Evolutionary conservation across 768 basidiomycete species (phyloP).

Genomic region (Sarcomyxa edulis): DNA sequence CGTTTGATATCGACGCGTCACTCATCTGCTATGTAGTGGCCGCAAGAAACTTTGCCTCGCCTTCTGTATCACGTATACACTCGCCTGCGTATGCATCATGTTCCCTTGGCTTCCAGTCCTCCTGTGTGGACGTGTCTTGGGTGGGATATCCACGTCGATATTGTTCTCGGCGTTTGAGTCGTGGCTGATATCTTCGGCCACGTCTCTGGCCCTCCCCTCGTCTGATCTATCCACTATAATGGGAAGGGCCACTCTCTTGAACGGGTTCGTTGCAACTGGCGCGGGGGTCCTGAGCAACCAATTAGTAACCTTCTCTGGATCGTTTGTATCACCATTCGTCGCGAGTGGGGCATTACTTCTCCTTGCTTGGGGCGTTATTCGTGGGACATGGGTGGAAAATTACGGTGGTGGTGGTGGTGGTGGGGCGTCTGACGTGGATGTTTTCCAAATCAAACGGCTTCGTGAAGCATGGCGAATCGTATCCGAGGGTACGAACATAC

Average conservation of each 20-base stretch:
- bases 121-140: constrained; percentile 58
- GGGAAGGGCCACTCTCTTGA: constrained; percentile 68
- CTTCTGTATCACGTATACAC: constrained; percentile 64
- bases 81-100: constrained; percentile 55
- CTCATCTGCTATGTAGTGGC: constrained; percentile 36
- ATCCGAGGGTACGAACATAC: constrained; percentile 30
- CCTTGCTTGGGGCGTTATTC: constrained; percentile 53
- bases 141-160: constrained; percentile 71
- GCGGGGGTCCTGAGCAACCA: constrained; percentile 67
- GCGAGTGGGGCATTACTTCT: constrained; percentile 54
- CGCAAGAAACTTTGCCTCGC: constrained; percentile 62
- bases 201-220: constrained; percentile 42
- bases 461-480: constrained; percentile 56
- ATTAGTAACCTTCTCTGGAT: constrained; percentile 45
- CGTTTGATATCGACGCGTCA: not conserved
- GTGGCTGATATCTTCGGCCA: constrained; percentile 67
- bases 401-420: constrained; percentile 45
- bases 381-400: constrained; percentile 61
- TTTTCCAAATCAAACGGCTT: constrained; percentile 49
- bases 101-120: constrained; percentile 54
- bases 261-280: constrained; percentile 64
- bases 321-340: constrained; percentile 61
- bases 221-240: constrained; percentile 63
- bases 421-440: constrained; percentile 22
- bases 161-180: constrained; percentile 74